Evolutionary conservation across 192 early-diverging fungal species (phyloP).

Genomic region (Entophlyctis helioformis): DNA sequence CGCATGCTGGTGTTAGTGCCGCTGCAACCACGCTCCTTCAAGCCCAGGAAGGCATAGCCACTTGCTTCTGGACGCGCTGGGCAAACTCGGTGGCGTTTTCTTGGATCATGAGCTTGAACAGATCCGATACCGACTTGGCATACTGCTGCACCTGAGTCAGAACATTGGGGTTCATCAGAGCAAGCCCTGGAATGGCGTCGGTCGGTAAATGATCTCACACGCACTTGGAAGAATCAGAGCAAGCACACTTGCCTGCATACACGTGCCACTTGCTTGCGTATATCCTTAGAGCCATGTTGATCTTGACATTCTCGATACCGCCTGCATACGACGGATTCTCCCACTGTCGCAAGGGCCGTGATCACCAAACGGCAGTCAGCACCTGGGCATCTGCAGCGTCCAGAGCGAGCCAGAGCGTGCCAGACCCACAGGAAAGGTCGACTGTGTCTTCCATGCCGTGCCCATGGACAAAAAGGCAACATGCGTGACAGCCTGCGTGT

Average conservation of each 20-base stretch:
- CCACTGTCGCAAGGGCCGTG: conserved; percentile 64
- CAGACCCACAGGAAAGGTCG: conserved; percentile 58
- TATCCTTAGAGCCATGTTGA: conserved; percentile 85
- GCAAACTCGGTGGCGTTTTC: conserved; percentile 71
- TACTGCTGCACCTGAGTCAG: conserved; percentile 79
- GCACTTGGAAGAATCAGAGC: not conserved
- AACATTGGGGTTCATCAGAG: conserved; percentile 85
- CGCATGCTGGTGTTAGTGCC: not conserved
- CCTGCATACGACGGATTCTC: conserved; percentile 74
- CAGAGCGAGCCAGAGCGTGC: too few relatives aligned
- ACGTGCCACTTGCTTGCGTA: conserved; percentile 97
- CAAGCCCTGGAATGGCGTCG: conserved; percentile 53
- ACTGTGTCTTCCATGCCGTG: conserved; percentile 78
- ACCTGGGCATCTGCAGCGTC: too few relatives aligned
- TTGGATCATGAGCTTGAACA: conserved; percentile 93
- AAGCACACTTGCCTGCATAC: conserved; percentile 57
- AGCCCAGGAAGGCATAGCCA: too few relatives aligned
- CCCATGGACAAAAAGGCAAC: conserved; percentile 91
- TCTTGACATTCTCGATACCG: conserved; percentile 96
- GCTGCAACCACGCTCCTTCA: too few relatives aligned
- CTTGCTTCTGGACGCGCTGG: conserved; percentile 47
- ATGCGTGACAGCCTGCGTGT: conserved; percentile 96
- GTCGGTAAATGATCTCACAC: not conserved
- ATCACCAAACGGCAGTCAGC: too few relatives aligned
- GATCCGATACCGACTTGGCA: conserved; percentile 69